Evolutionary conservation across 2,329 filamentous ascomycete genomes (phyloP).

Genomic region (Cercospora brassicicola): DNA sequence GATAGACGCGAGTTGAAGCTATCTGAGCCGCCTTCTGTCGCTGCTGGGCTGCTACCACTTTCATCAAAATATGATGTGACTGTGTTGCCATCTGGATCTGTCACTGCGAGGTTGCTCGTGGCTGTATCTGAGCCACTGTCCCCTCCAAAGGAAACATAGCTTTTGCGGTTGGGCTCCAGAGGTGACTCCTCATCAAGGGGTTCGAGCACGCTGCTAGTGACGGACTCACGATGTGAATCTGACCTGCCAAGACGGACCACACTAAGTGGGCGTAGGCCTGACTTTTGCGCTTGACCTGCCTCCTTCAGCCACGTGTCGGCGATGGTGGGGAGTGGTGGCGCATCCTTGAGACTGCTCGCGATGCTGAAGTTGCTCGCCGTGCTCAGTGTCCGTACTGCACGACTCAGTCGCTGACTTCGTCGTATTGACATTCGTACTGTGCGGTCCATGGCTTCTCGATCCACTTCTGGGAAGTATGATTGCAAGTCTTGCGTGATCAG

Average conservation of each 20-base stretch:
- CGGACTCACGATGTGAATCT: conserved; percentile 75
- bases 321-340: conserved; percentile 91
- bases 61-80: conserved; percentile 82
- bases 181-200: conserved; percentile 88
- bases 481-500: conserved; percentile 94
- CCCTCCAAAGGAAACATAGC: conserved; percentile 81
- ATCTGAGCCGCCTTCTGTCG: conserved; percentile 51
- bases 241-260: conserved; percentile 59
- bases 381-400: conserved; percentile 87
- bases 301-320: conserved; percentile 85
- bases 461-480: conserved; percentile 95
- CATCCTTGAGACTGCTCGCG: conserved; percentile 87
- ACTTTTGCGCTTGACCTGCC: conserved; percentile 49
- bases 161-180: conserved; percentile 85
- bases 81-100: conserved; percentile 72
- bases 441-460: conserved; percentile 90
- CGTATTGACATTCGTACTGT: conserved; percentile 91
- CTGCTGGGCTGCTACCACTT: conserved; percentile 64
- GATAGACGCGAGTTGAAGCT: conserved; percentile 81
- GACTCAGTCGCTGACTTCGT: conserved; percentile 85
- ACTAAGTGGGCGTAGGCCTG: conserved; percentile 59
- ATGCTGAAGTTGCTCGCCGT: conserved; percentile 92
- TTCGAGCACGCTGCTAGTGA: conserved; percentile 84
- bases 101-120: conserved; percentile 70
- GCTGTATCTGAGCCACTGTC: conserved; percentile 67